Conservation (phyloP, 129 eudicot genomes). For the Kitagawia praeruptora region DNA sequence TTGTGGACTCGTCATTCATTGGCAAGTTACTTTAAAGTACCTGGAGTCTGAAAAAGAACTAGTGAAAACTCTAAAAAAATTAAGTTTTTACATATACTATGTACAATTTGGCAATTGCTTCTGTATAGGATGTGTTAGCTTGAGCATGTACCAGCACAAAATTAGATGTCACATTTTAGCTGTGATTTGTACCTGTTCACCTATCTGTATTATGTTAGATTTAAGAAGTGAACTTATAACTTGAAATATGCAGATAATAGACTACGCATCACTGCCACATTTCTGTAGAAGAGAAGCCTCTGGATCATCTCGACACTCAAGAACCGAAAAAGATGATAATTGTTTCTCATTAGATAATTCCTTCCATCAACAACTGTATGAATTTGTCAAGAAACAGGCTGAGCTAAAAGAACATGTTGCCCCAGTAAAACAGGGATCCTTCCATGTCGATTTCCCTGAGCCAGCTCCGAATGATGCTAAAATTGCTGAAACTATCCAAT, state of each 20-base stretch:
- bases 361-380: conserved; percentile 74
- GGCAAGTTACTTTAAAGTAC: neutral
- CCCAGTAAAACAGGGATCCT: conserved; percentile 59
- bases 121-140: neutral
- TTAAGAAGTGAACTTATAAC: conserved; percentile 3
- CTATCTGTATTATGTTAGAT: neutral
- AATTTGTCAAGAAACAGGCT: conserved; percentile 62
- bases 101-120: neutral
- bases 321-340: conserved; percentile 37
- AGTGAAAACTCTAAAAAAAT: neutral
- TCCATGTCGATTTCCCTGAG: conserved; percentile 78
- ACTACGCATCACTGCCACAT: conserved; percentile 86
- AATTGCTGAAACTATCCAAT: conserved; percentile 63
- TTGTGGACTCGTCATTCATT: neutral
- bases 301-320: conserved; percentile 57
- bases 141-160: neutral
- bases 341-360: conserved; percentile 77
- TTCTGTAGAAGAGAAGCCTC: conserved; percentile 96
- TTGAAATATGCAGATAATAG: conserved; percentile 73
- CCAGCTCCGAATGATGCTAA: conserved; percentile 53
- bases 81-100: neutral
- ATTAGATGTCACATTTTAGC: neutral
- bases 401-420: conserved; percentile 13
- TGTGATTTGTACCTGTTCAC: neutral
- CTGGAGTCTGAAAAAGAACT: neutral